These are phyloP conservation scores for Cyclotella baltica DNA, from an alignment of 108 stramenopile genomes.

Conservation along the genomic window DNA sequence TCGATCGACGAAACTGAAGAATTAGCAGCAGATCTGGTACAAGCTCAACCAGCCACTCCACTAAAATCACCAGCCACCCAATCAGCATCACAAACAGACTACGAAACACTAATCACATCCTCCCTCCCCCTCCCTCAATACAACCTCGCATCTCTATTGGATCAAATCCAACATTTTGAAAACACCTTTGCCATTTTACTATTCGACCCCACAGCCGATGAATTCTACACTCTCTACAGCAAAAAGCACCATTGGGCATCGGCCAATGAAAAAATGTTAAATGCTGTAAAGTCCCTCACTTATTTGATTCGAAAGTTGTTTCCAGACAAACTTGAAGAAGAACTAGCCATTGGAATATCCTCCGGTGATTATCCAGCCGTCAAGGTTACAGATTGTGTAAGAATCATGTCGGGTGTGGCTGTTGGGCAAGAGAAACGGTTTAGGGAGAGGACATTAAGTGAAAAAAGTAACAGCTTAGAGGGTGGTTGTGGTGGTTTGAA, in stretches of 20 bases:
- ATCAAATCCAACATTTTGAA: not conserved
- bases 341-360: not conserved
- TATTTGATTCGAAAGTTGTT: not conserved
- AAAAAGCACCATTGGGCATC: constrained; percentile 20
- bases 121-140: not conserved
- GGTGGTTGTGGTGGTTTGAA: not conserved
- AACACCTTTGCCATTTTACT: constrained; percentile 10
- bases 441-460: not conserved
- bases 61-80: too few relatives aligned
- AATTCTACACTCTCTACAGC: constrained; percentile 10
- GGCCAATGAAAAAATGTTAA: constrained; percentile 6
- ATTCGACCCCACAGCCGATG: constrained; percentile 6
- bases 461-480: not conserved
- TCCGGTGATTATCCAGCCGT: constrained; percentile 16
- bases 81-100: not conserved
- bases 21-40: not conserved
- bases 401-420: not conserved
- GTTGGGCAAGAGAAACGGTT: not conserved
- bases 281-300: not conserved
- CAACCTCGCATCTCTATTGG: not conserved
- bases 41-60: not conserved
- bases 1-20: not conserved
- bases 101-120: not conserved
- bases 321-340: not conserved
- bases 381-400: constrained; percentile 2